Conservation (phyloP, 495 filamentous ascomycete species). For the Aspergillus haitiensis region DNA sequence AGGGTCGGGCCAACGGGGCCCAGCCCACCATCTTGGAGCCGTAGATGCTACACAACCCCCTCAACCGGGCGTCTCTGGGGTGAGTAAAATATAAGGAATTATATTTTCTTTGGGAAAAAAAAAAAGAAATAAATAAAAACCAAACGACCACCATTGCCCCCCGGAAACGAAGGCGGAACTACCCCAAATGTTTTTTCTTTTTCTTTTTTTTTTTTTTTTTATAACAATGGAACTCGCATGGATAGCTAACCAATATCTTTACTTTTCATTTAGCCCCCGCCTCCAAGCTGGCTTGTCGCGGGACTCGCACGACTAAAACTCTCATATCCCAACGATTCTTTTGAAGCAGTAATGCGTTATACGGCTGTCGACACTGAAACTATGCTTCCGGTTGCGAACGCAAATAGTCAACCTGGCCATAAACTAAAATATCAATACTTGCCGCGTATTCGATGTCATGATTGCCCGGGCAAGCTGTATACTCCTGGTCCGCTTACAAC, state of each 20-base stretch:
- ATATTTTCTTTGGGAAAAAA: constrained; percentile 4
- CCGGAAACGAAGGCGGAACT: constrained; percentile 11
- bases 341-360: constrained; percentile 87
- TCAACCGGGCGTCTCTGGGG: constrained; percentile 54
- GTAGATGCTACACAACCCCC: constrained; percentile 62
- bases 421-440: constrained; percentile 70
- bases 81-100: constrained; percentile 44
- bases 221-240: neutral
- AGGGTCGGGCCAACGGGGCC: constrained; percentile 31
- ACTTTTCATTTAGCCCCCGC: constrained; percentile 61
- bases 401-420: constrained; percentile 46
- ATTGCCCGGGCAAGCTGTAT: constrained; percentile 93
- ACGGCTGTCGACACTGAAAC: constrained; percentile 70
- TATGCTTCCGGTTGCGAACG: constrained; percentile 51
- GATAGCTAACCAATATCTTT: constrained; percentile 20
- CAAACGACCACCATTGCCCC: neutral
- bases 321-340: constrained; percentile 70
- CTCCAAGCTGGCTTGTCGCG: constrained; percentile 74
- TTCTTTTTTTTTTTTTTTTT: constrained; percentile 7
- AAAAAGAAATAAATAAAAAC: too few species aligned
- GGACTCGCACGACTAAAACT: constrained; percentile 64
- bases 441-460: constrained; percentile 82
- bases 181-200: neutral
- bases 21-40: constrained; percentile 59
- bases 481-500: constrained; percentile 81